These are phyloP conservation scores for Trichomonas vaginalis DNA, from an alignment of 208 protist genomes.

Conservation along the genomic window DNA sequence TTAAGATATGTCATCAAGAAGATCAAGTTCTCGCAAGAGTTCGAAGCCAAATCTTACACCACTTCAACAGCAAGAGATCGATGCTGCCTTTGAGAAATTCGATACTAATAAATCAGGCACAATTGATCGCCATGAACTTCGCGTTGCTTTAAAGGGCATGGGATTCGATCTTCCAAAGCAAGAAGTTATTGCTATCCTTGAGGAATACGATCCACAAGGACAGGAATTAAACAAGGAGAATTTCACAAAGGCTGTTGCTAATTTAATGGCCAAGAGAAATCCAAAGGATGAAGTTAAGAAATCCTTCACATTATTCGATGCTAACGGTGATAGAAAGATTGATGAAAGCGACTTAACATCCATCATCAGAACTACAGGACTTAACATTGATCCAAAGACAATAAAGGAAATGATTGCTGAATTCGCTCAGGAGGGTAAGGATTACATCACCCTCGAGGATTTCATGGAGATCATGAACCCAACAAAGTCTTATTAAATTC, in stretches of 20 bases:
- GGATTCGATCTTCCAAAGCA: not conserved
- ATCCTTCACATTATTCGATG: slow-evolving; percentile 49
- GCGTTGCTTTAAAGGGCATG: not conserved
- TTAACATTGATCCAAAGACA: slow-evolving; percentile 59
- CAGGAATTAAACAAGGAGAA: not conserved
- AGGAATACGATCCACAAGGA: not conserved
- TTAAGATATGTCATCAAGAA: not conserved
- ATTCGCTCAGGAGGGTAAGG: slow-evolving; percentile 75
- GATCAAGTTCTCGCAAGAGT: not conserved
- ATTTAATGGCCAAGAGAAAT: slow-evolving; percentile 39
- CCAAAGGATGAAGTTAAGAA: slow-evolving; percentile 46
- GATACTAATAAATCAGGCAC: not conserved
- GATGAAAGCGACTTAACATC: slow-evolving; percentile 37
- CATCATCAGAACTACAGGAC: not conserved
- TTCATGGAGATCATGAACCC: not conserved
- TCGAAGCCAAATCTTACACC: not conserved
- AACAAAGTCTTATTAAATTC: too few species aligned
- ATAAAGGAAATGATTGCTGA: slow-evolving; percentile 88
- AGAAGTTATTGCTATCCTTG: not conserved
- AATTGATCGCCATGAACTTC: not conserved
- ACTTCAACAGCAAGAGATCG: not conserved
- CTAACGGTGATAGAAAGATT: slow-evolving; percentile 44
- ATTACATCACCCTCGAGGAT: slow-evolving; percentile 23
- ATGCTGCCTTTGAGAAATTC: not conserved
- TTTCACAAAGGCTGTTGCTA: slow-evolving; percentile 22